Percentiles rank a stretch among this genome's conserved stretches.
Evolutionary conservation across 1,284 basidiomycete genomes (phyloP).

Genomic region (Psilocybe mexicana): DNA sequence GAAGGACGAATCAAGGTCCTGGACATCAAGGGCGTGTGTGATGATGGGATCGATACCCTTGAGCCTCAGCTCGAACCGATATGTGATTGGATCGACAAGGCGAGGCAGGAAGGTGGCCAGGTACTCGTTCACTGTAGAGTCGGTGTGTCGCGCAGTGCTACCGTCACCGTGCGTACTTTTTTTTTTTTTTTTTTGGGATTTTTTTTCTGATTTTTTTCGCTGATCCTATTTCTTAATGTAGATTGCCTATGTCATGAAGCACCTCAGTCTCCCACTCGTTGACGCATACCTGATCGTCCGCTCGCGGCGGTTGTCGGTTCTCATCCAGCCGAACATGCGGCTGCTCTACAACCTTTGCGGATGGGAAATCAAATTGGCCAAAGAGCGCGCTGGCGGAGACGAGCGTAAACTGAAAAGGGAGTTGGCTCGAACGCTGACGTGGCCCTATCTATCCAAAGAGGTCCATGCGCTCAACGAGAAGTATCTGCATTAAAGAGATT

Average conservation of each 20-base stretch:
- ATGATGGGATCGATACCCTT: slow-evolving; percentile 95
- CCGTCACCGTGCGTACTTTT: slow-evolving; percentile 70
- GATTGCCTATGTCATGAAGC: slow-evolving; percentile 98
- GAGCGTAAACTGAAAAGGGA: slow-evolving; percentile 51
- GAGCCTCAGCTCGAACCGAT: slow-evolving; percentile 86
- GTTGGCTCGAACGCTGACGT: slow-evolving; percentile 65
- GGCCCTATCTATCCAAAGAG: slow-evolving; percentile 79
- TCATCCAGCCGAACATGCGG: slow-evolving; percentile 94
- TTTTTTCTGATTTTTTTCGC: slow-evolving; percentile 15
- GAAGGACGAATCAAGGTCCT: slow-evolving; percentile 86
- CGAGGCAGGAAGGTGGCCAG: slow-evolving; percentile 79
- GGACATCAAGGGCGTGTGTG: slow-evolving; percentile 87
- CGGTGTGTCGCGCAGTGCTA: slow-evolving; percentile 91
- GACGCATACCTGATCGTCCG: slow-evolving; percentile 92
- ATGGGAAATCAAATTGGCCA: slow-evolving; percentile 87
- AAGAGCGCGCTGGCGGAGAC: slow-evolving; percentile 55
- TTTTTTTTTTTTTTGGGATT: slow-evolving; percentile 21
- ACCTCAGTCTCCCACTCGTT: slow-evolving; percentile 84
- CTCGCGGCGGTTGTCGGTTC: slow-evolving; percentile 77
- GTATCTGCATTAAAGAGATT: slow-evolving; percentile 53
- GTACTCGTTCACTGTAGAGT: slow-evolving; percentile 96
- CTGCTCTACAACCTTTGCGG: slow-evolving; percentile 91
- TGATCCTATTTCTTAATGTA: slow-evolving; percentile 23
- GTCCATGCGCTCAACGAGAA: slow-evolving; percentile 82
- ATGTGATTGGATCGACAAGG: slow-evolving; percentile 92